Conservation (phyloP, 2,329 filamentous ascomycete species). For the Aureobasidium zeae region DNA sequence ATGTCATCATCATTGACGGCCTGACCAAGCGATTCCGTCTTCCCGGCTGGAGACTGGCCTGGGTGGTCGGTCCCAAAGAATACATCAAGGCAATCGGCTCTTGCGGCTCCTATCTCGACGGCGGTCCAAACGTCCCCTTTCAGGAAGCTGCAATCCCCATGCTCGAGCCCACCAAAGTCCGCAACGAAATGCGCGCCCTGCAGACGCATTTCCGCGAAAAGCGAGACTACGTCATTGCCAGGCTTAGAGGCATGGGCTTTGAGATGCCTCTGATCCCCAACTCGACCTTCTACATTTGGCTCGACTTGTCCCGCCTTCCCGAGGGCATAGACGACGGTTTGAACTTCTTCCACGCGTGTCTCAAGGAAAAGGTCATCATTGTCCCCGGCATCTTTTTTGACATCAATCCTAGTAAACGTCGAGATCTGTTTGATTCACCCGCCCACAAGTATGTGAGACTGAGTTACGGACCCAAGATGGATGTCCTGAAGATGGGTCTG, state of each 20-base stretch:
- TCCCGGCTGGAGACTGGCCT: conserved; percentile 92
- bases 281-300: conserved; percentile 89
- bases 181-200: conserved; percentile 77
- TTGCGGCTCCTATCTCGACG: conserved; percentile 88
- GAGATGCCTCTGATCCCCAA: conserved; percentile 69
- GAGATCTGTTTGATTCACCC: conserved; percentile 87
- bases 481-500: conserved; percentile 65
- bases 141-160: conserved; percentile 88
- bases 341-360: conserved; percentile 92
- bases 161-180: conserved; percentile 77
- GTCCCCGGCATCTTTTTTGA: conserved; percentile 98
- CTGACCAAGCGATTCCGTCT: conserved; percentile 95
- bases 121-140: conserved; percentile 89
- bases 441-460: conserved; percentile 85
- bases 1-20: conserved; percentile 85
- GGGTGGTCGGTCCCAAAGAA: conserved; percentile 92
- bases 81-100: conserved; percentile 90
- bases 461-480: conserved; percentile 76
- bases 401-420: conserved; percentile 76
- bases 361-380: conserved; percentile 91
- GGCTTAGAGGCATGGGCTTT: conserved; percentile 81
- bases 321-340: conserved; percentile 81
- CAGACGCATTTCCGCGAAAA: conserved; percentile 87
- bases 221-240: conserved; percentile 78
- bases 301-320: conserved; percentile 57